Conservation (phyloP, 2,329 filamentous ascomycete species). For the Fusarium phyllophilum region DNA sequence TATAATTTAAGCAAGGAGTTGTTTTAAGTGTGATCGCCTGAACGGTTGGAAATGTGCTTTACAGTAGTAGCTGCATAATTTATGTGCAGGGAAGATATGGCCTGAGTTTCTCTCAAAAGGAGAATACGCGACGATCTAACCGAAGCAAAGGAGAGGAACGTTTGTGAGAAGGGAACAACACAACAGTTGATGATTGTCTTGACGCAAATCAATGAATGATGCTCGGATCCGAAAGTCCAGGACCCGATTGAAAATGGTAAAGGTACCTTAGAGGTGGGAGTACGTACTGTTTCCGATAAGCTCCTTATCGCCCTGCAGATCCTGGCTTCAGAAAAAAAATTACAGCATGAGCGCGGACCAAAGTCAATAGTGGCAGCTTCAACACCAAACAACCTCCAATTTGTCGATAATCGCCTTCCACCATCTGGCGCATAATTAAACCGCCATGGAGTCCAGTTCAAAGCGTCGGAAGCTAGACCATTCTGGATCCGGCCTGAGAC, state of each 20-base stretch:
- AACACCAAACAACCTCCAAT: constrained; percentile 27
- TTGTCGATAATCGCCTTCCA: constrained; percentile 19
- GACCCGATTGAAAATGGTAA: not conserved
- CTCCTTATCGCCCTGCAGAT: constrained; percentile 44
- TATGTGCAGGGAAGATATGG: constrained; percentile 29
- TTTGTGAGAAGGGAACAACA: not conserved
- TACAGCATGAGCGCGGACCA: constrained; percentile 17
- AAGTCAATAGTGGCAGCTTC: constrained; percentile 27
- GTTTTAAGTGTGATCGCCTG: constrained; percentile 18
- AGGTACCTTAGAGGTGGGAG: not conserved
- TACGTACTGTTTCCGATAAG: constrained; percentile 41
- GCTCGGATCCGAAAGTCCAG: constrained; percentile 11
- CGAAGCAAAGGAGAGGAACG: constrained; percentile 3
- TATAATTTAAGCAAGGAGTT: constrained; percentile 34
- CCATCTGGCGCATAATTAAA: constrained; percentile 12
- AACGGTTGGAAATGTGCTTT: constrained; percentile 5
- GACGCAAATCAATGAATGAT: not conserved
- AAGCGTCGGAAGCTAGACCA: constrained; percentile 63
- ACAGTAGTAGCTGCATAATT: constrained; percentile 29
- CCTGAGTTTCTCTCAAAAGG: constrained; percentile 1
- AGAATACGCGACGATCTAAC: constrained; percentile 4
- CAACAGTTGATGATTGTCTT: not conserved
- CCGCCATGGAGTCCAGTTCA: constrained; percentile 57
- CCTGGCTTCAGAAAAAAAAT: constrained; percentile 39
- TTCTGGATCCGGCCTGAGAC: constrained; percentile 47